These are phyloP conservation scores for Tricholoma sp. DNA, from an alignment of 768 basidiomycete genomes.

Conservation along the genomic window DNA sequence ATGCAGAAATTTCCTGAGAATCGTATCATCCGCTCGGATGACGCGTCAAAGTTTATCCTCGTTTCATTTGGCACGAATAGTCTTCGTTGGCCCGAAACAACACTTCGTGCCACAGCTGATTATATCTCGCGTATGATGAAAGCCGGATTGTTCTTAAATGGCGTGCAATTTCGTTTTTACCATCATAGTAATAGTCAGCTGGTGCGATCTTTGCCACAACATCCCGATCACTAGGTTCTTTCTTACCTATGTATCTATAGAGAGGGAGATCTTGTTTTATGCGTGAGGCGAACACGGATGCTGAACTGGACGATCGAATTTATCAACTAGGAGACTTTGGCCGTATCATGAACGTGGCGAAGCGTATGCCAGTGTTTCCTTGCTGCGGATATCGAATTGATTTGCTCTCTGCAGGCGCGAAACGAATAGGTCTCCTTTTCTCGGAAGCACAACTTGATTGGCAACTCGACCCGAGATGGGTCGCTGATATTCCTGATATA, in stretches of 20 bases:
- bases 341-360: constrained; percentile 58
- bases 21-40: constrained; percentile 54
- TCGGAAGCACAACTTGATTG: constrained; percentile 60
- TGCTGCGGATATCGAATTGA: not conserved
- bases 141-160: constrained; percentile 52
- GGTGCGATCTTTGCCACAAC: constrained; percentile 27
- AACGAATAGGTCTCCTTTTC: constrained; percentile 64
- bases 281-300: constrained; percentile 46
- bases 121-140: constrained; percentile 54
- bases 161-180: constrained; percentile 60
- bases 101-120: constrained; percentile 42
- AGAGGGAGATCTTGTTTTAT: constrained; percentile 61
- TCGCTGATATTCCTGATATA: constrained; percentile 57
- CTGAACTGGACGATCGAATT: constrained; percentile 53
- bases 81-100: constrained; percentile 51
- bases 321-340: constrained; percentile 55
- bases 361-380: constrained; percentile 35
- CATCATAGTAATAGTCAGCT: constrained; percentile 70
- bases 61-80: constrained; percentile 39
- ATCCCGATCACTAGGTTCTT: not conserved
- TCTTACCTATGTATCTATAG: constrained; percentile 22
- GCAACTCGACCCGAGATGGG: constrained; percentile 41
- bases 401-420: constrained; percentile 42
- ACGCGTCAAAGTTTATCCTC: constrained; percentile 51
- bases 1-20: constrained; percentile 49